Base-by-base conservation (phyloP, 2,329 filamentous ascomycete genomes). In the Clarireedia sp. region DNA sequence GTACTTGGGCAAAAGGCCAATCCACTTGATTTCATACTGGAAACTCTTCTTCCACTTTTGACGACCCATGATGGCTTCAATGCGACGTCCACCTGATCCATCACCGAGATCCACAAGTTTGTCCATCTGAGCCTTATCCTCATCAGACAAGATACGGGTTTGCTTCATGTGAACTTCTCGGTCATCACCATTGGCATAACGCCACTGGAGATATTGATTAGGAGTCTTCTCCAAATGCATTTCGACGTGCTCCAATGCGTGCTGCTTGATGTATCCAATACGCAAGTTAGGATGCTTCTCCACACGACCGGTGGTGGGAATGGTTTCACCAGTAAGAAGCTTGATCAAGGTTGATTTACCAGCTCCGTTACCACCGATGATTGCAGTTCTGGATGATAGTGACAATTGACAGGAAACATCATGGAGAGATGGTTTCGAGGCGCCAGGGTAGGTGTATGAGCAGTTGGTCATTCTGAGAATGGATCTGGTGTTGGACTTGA, bases 181-280 rank as follows among this genome's bases (percentile, higher is more conserved):
- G 67, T 99, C 94, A 65, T 97, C 94, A 68, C 94, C 94, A 68
- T 97, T 90, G 66, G 89, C 89, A 70, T 97, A 99, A 66, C 94
- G 89, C 94, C 94, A 99, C 74, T 97, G 94, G 36, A 99, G 81
- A 69, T 99, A 99, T 74, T 99, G 94, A 71, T 96, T 97, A 41
- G 94, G 94, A 0, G 94, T 99, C 82, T 99, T 99, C 74, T 99
- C 94, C 64, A 97, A 78, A 69, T 99, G 94, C 92, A 96, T 96
- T 75, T 99, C 92, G 10, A 99, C 94, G 82, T 99, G 94, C 78
- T 99, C 94, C 12, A 99, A 80, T 45, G 94, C 94, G 73, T 99
- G 94, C 77, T 99, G 94, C 78, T 97, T 97, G 77, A 99, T 97
- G 78, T 99, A 99, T 54, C 94, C 94, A 66, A 99, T 96, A 79